A percentile compares a stretch with the other conserved stretches of the same genome.
phyloP scores from a whole-genome alignment of 2,329 filamentous ascomycete species.

The Septoria linicola region DNA sequence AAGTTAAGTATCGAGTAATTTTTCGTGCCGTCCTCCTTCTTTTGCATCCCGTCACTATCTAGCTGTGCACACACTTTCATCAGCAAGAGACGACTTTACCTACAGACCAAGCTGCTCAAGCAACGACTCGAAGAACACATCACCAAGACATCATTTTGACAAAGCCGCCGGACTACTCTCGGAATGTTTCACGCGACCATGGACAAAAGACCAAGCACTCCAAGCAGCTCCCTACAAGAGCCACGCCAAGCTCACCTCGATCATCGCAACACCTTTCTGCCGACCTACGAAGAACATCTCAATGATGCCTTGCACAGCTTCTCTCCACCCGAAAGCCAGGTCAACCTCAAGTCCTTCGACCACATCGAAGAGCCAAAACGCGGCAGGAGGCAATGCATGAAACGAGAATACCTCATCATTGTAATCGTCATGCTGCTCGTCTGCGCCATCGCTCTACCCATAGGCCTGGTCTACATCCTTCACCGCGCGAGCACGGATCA shows the following conservation, averaged over 20 bases:
- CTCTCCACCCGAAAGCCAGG: constrained; percentile 7
- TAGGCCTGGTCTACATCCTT: constrained; percentile 6
- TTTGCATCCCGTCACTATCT: too few relatives aligned
- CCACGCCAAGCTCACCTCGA: constrained; percentile 3
- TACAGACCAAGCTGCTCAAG: too few relatives aligned
- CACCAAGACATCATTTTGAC: not conserved
- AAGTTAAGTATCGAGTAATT: not conserved
- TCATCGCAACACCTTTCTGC: constrained; percentile 7
- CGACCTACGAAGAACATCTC: constrained; percentile 16
- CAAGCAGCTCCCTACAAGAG: constrained; percentile 1
- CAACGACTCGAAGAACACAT: too few relatives aligned
- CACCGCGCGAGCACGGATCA: constrained; percentile 1
- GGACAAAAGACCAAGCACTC: constrained; percentile 10
- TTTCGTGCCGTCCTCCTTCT: not conserved
- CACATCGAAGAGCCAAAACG: constrained; percentile 13
- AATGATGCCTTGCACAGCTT: constrained; percentile 18
- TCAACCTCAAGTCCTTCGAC: constrained; percentile 13
- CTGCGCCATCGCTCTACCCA: constrained; percentile 10
- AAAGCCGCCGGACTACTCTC: too few relatives aligned
- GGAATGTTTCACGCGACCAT: constrained; percentile 13
- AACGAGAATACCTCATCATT: constrained; percentile 16
- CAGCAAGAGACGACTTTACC: too few relatives aligned
- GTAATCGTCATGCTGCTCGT: constrained; percentile 7
- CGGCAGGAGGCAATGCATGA: constrained; percentile 14
- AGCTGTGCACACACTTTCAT: too few relatives aligned